Evolutionary conservation across 2,329 filamentous ascomycete genomes (phyloP), one percentile per base, ranked within the genome.

Genomic region (Alternaria atra): DNA sequence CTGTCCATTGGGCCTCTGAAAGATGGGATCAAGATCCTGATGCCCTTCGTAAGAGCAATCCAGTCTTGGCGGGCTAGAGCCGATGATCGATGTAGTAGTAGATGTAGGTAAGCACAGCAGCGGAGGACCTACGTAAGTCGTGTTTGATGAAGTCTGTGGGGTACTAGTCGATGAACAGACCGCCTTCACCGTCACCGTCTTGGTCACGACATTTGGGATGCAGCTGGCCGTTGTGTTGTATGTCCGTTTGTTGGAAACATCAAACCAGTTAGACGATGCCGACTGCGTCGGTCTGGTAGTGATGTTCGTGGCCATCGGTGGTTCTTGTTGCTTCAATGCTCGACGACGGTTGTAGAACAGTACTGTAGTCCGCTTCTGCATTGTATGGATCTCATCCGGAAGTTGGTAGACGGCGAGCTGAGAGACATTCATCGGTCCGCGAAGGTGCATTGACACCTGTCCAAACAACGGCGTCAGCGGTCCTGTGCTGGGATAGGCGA

Each of bases 371-470:
- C 70, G 63, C 51, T 63, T 70, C 20, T 43, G 51, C 52, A 71
- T 54, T 13, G 62, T 58, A 35, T 64, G 52, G 27, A 62, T 60
- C 32, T 72, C 64, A 17, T 51, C 55, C 5, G 72, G 70, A 7
- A 87, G 84, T 46, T 82, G 84, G 77, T 93, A 94, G 55, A 89
- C 88, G 10, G 90, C 91, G 55, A 93, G 83, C 67, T 91, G 85
- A 72, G 87, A 87, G 32, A 94, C 74, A 39, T 85, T 80, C 68
- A 91, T 76, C 1, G 91, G 91, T 3, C 91, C 91, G 67, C 91
- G 89, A 72, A 93, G 84, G 75, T 92, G 89, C 63, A 92, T 78
- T 1, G 90, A 91, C 30, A 93, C 82, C 90, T 90, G 90, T 74
- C 91, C 88, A 63, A 91, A 84, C 34, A 92, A 83, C 6, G 91